Conservation (phyloP, 1,139 yeast genomes). For the Hyphopichia pseudoburtonii region DNA sequence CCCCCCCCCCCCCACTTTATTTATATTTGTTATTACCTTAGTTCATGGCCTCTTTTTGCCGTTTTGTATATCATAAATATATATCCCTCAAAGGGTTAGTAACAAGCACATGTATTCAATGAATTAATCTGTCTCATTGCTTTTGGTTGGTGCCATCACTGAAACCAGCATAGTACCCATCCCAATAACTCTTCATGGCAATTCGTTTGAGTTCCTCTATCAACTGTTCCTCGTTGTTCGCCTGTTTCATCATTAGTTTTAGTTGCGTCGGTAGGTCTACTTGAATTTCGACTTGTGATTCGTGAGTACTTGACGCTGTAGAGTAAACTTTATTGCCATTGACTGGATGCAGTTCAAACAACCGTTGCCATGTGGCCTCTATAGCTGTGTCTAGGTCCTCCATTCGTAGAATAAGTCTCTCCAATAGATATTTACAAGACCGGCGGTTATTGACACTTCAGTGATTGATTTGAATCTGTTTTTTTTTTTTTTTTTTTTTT, state of each 20-base stretch:
- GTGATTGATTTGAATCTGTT: background rate
- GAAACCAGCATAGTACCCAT: slow-evolving; percentile 33
- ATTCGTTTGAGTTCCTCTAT: slow-evolving; percentile 23
- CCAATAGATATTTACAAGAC: background rate
- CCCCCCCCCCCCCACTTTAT: background rate
- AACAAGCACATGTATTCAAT: slow-evolving; percentile 10
- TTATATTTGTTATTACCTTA: no score
- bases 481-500: background rate
- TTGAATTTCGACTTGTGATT: slow-evolving; percentile 9
- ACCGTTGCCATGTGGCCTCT: slow-evolving; percentile 8
- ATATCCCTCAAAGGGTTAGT: no score
- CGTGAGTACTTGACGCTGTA: no score
- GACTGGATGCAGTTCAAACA: slow-evolving; percentile 8
- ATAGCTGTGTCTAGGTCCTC: slow-evolving; percentile 7
- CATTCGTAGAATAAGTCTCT: slow-evolving; percentile 1
- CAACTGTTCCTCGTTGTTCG: slow-evolving; percentile 7
- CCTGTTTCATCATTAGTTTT: slow-evolving; percentile 13
- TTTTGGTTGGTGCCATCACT: slow-evolving; percentile 1
- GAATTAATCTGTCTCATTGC: no score
- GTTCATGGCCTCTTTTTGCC: no score
- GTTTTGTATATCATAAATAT: no score
- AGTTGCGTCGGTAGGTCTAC: slow-evolving; percentile 14
- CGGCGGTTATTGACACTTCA: background rate
- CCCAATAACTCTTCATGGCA: slow-evolving; percentile 34
- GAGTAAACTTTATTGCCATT: no score